Conservation (phyloP, 1,139 yeast species). For the Debaryomyces nepalensis region DNA sequence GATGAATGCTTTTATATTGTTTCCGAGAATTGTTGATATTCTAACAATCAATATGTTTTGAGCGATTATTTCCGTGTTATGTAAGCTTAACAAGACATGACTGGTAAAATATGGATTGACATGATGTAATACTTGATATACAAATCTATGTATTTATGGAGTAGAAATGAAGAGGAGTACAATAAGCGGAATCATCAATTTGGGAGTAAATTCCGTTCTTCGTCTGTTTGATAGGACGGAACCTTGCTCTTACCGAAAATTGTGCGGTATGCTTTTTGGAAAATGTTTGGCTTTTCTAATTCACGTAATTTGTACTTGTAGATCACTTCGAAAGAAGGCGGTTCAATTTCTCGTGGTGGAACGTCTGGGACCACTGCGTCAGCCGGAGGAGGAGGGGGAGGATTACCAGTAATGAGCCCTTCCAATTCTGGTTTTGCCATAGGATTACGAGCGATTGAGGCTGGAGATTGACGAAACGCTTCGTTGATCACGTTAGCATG, state of each 20-base stretch:
- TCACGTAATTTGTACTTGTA: slow-evolving; percentile 33
- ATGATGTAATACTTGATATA: neutral
- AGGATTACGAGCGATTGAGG: slow-evolving; percentile 47
- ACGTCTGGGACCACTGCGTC: slow-evolving; percentile 25
- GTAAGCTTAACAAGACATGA: neutral
- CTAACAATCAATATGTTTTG: too few relatives aligned
- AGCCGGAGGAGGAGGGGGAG: slow-evolving; percentile 25
- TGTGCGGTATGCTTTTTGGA: slow-evolving; percentile 9
- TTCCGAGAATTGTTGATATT: neutral
- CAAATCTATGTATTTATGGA: slow-evolving; percentile 3
- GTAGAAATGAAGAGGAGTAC: neutral
- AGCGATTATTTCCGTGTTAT: neutral
- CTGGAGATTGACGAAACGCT: slow-evolving; percentile 37
- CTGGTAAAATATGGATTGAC: neutral
- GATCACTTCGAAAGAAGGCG: slow-evolving; percentile 41
- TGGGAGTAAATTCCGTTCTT: slow-evolving; percentile 13
- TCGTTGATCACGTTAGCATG: slow-evolving; percentile 20
- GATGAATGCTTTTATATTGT: too few relatives aligned
- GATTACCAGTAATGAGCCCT: slow-evolving; percentile 37
- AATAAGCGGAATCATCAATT: neutral
- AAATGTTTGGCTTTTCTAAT: slow-evolving; percentile 19
- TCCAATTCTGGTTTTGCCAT: slow-evolving; percentile 38
- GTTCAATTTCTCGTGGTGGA: slow-evolving; percentile 44
- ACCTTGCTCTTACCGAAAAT: slow-evolving; percentile 7
- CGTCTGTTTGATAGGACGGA: slow-evolving; percentile 11